These are phyloP conservation scores for Paraconiothyrium brasiliense DNA, from an alignment of 2,329 filamentous ascomycete genomes.

Conservation along the genomic window DNA sequence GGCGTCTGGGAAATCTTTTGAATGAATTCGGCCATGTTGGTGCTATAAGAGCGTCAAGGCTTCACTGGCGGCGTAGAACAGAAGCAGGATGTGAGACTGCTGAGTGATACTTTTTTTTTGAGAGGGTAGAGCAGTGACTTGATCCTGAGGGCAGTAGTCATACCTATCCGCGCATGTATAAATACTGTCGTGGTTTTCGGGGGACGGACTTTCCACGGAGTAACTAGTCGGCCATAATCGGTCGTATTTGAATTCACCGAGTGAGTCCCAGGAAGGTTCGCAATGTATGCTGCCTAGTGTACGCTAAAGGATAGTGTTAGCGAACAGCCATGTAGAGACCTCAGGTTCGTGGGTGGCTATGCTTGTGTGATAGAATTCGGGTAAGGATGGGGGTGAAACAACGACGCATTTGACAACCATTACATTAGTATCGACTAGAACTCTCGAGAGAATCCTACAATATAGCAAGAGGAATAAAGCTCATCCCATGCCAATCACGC, in stretches of 20 bases:
- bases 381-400: neutral
- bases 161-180: neutral
- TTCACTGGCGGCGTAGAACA: neutral
- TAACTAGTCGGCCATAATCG: neutral
- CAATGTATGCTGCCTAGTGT: neutral
- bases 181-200: neutral
- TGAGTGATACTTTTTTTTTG: too few relatives aligned
- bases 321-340: neutral
- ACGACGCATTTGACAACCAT: neutral
- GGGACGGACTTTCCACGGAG: neutral
- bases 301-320: neutral
- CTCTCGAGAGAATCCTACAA: neutral
- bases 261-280: neutral
- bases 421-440: neutral
- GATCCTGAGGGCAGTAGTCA: too few relatives aligned
- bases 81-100: neutral
- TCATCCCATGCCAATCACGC: neutral
- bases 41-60: neutral
- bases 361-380: neutral
- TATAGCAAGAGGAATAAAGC: neutral
- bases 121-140: too few relatives aligned
- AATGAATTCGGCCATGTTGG: constrained; percentile 1
- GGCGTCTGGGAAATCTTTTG: neutral
- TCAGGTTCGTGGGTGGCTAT: neutral
- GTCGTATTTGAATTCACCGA: neutral